Percentiles rank a stretch among this genome's conserved stretches.
These are phyloP conservation scores for Knoxdaviesia capensis DNA, from an alignment of 2,329 filamentous ascomycete species.

Conservation along the genomic window DNA sequence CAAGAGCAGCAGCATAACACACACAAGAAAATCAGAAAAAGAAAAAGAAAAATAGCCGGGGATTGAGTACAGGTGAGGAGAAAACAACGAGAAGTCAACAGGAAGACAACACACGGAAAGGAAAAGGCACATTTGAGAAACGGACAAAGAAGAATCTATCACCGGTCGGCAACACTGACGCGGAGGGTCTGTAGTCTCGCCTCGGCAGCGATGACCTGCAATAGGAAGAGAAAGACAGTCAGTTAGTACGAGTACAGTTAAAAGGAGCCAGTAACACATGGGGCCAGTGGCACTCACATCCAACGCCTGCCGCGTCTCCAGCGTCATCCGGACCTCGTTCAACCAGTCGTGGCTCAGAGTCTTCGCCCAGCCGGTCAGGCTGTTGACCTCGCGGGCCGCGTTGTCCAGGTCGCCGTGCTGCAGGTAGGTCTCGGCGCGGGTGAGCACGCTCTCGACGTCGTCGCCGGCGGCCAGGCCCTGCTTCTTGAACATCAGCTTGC, in stretches of 20 bases:
- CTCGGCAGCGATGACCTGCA: conserved; percentile 71
- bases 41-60: too few relatives aligned
- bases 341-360: conserved; percentile 90
- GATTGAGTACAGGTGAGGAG: too few relatives aligned
- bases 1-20: too few relatives aligned
- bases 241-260: neutral
- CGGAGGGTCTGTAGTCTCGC: conserved; percentile 74
- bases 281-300: conserved; percentile 44
- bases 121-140: too few relatives aligned
- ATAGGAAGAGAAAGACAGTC: neutral
- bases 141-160: too few relatives aligned
- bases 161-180: conserved; percentile 17
- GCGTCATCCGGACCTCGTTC: conserved; percentile 68
- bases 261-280: conserved; percentile 1
- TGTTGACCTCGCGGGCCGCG: conserved; percentile 89
- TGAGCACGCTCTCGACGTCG: conserved; percentile 86
- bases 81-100: too few relatives aligned
- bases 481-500: conserved; percentile 94
- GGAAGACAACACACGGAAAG: too few relatives aligned
- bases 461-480: conserved; percentile 62
- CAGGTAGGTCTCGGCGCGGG: conserved; percentile 70
- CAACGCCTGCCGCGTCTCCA: conserved; percentile 90
- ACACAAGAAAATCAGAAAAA: too few relatives aligned
- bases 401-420: conserved; percentile 87
- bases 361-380: conserved; percentile 83